Conservation (phyloP, 495 filamentous ascomycete species). For the Xylaria palmicola region DNA sequence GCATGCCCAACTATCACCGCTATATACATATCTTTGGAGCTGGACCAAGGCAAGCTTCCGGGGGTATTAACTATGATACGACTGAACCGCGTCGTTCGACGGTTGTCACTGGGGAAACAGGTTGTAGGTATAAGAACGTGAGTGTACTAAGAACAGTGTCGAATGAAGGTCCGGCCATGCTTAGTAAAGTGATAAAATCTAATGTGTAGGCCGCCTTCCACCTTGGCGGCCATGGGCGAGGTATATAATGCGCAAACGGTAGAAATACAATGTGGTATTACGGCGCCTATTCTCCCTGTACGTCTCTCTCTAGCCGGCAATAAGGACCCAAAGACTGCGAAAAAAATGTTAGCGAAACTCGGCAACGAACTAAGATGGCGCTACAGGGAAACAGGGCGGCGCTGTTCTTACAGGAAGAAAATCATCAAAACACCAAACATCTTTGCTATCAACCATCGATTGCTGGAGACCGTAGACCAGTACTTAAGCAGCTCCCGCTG, state of each 20-base stretch:
- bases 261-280: slow-evolving; percentile 8
- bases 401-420: slow-evolving; percentile 47
- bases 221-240: neutral
- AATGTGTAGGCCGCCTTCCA: slow-evolving; percentile 7
- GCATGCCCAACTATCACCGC: neutral
- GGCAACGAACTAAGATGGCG: neutral
- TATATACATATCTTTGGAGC: neutral
- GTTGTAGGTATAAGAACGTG: neutral
- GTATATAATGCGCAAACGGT: slow-evolving; percentile 10
- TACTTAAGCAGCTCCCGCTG: slow-evolving; percentile 95
- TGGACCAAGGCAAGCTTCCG: neutral
- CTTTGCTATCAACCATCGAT: slow-evolving; percentile 95
- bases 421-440: slow-evolving; percentile 90
- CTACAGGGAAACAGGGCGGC: neutral
- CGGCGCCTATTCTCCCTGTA: neutral
- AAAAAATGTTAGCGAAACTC: neutral
- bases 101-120: neutral
- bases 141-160: neutral
- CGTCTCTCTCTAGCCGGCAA: slow-evolving; percentile 31
- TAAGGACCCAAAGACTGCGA: slow-evolving; percentile 37
- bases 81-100: neutral
- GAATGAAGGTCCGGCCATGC: slow-evolving; percentile 16
- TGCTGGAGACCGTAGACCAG: slow-evolving; percentile 89
- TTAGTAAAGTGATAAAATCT: slow-evolving; percentile 16
- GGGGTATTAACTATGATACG: neutral